Percentiles rank a stretch among this genome's conserved stretches.
Evolutionary conservation across 768 basidiomycete species (phyloP).

Genomic region (Rhodotorula toruloides): DNA sequence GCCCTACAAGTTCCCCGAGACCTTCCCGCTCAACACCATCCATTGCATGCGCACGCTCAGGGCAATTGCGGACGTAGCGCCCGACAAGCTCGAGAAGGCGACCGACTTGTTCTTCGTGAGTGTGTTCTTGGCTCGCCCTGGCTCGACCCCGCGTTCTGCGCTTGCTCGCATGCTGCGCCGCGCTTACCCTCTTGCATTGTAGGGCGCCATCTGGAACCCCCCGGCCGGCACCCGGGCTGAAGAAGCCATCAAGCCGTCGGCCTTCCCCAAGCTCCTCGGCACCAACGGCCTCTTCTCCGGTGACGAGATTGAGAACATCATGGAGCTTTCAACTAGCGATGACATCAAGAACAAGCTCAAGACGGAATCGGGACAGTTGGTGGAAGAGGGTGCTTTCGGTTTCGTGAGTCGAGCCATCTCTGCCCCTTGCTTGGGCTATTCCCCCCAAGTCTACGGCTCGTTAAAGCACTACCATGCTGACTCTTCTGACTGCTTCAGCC

Average conservation of each 20-base stretch:
- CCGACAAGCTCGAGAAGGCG: slow-evolving; percentile 9
- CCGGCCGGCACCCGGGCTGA: background rate
- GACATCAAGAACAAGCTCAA: slow-evolving; percentile 28
- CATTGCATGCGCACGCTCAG: slow-evolving; percentile 23
- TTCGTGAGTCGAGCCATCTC: slow-evolving; percentile 10
- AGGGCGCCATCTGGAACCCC: slow-evolving; percentile 6
- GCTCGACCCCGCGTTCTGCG: background rate
- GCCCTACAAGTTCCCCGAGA: slow-evolving; percentile 17
- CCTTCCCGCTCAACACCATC: slow-evolving; percentile 33
- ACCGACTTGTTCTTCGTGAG: slow-evolving; percentile 26
- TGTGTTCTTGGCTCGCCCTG: background rate
- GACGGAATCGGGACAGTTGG: slow-evolving; percentile 9
- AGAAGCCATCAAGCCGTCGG: background rate
- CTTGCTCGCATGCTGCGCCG: background rate
- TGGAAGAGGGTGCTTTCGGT: slow-evolving; percentile 24
- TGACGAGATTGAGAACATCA: background rate
- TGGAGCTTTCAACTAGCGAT: background rate
- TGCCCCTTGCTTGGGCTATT: background rate
- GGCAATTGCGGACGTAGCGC: slow-evolving; percentile 12
- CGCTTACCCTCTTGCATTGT: background rate
- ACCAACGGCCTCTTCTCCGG: background rate
- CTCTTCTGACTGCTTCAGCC: too few relatives aligned
- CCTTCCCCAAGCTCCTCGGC: background rate
- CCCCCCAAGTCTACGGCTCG: too few relatives aligned
- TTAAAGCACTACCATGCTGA: too few relatives aligned